Percentiles rank a stretch among this genome's conserved stretches.
Conservation (phyloP, 129 eudicot genomes). For the Artemisia tridentata region DNA sequence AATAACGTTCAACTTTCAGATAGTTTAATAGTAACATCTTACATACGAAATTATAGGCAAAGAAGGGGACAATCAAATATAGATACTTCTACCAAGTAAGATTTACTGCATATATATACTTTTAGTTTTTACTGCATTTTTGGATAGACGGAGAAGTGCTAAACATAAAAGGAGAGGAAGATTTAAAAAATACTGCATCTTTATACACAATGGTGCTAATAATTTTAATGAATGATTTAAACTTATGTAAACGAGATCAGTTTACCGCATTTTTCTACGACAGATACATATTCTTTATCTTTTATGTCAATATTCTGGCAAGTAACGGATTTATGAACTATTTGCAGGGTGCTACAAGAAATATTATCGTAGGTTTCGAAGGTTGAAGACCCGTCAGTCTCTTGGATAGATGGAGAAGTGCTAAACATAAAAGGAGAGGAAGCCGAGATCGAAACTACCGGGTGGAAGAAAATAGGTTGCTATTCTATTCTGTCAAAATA, state of each 20-base stretch:
- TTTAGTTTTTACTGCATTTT: too few relatives aligned
- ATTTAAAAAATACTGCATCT: too few relatives aligned
- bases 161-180: too few relatives aligned
- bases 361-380: constrained; percentile 80
- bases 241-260: constrained; percentile 1
- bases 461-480: constrained; percentile 58
- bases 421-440: constrained; percentile 63
- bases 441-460: constrained; percentile 58
- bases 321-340: constrained; percentile 26
- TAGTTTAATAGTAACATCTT: too few relatives aligned
- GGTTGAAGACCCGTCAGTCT: constrained; percentile 75
- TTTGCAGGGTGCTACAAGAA: constrained; percentile 77
- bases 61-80: too few relatives aligned
- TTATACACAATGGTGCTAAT: constrained; percentile 8
- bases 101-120: too few relatives aligned
- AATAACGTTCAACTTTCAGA: too few relatives aligned
- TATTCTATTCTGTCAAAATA: not conserved
- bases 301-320: constrained; percentile 4
- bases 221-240: not conserved
- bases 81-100: too few relatives aligned
- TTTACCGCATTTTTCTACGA: not conserved
- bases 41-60: too few relatives aligned
- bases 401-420: constrained; percentile 94
- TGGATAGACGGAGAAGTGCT: too few relatives aligned
- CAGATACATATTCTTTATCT: not conserved